phyloP scores from a whole-genome alignment of 768 basidiomycete species.

The Leccinellum luteum region DNA sequence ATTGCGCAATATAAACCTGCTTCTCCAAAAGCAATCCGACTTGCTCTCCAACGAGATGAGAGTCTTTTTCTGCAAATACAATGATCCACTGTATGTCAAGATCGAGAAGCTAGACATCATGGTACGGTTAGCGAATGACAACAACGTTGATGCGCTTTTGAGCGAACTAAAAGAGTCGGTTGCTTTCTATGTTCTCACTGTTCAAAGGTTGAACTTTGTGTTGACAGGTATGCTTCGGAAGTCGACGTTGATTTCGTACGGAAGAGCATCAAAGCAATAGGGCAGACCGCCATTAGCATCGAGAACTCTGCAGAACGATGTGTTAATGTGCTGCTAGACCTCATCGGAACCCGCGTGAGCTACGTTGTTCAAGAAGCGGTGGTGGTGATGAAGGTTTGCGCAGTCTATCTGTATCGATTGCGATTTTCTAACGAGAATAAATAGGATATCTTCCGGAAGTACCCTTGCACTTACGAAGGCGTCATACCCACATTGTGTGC shows the following conservation, averaged over 20 bases:
- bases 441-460: slow-evolving; percentile 97
- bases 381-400: slow-evolving; percentile 92
- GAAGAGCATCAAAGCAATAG: slow-evolving; percentile 92
- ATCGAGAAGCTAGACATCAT: slow-evolving; percentile 98
- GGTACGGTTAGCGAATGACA: slow-evolving; percentile 87
- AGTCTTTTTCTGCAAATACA: slow-evolving; percentile 99
- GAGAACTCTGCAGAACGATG: slow-evolving; percentile 91
- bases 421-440: background rate
- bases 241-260: slow-evolving; percentile 99
- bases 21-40: slow-evolving; percentile 90
- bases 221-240: slow-evolving; percentile 84
- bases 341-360: slow-evolving; percentile 90
- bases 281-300: slow-evolving; percentile 94
- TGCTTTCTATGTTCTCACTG: background rate
- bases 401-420: background rate
- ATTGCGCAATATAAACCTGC: slow-evolving; percentile 91
- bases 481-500: slow-evolving; percentile 94
- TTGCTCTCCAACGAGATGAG: slow-evolving; percentile 95
- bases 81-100: slow-evolving; percentile 98
- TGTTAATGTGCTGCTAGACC: slow-evolving; percentile 88
- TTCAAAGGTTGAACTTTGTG: background rate
- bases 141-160: slow-evolving; percentile 90
- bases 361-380: slow-evolving; percentile 99
- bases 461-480: slow-evolving; percentile 94
- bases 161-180: slow-evolving; percentile 94